These are phyloP conservation scores for Stachybotrys elegans DNA, from an alignment of 2,329 filamentous ascomycete genomes.

Conservation along the genomic window DNA sequence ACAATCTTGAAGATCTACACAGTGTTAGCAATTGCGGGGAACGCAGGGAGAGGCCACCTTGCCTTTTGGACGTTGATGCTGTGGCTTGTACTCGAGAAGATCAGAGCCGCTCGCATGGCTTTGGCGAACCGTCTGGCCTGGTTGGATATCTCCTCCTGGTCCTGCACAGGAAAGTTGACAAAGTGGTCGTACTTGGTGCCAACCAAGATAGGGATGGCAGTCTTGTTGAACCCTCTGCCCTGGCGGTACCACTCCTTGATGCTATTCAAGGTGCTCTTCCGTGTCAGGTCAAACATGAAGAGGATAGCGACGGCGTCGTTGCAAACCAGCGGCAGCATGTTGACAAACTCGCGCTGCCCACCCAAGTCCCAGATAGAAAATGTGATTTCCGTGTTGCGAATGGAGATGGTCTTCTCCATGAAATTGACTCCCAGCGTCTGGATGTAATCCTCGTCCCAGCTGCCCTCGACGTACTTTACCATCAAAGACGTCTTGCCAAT, in stretches of 20 bases:
- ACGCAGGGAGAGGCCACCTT: constrained; percentile 9
- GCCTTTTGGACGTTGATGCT: constrained; percentile 99
- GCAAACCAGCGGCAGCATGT: constrained; percentile 98
- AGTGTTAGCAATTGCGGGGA: constrained; percentile 6
- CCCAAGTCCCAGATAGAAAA: constrained; percentile 99
- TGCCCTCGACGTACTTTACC: constrained; percentile 99
- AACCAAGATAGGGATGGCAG: constrained; percentile 94
- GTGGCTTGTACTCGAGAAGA: constrained; percentile 98
- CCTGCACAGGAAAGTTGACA: constrained; percentile 94
- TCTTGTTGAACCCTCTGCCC: constrained; percentile 98
- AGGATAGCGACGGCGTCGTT: constrained; percentile 98
- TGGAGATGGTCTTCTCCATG: constrained; percentile 99
- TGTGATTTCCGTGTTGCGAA: constrained; percentile 98
- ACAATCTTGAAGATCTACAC: constrained; percentile 98
- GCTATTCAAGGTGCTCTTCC: constrained; percentile 96
- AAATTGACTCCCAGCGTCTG: constrained; percentile 98
- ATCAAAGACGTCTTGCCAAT: constrained; percentile 99
- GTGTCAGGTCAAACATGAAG: constrained; percentile 98
- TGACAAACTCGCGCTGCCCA: constrained; percentile 97
- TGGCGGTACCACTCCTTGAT: constrained; percentile 99
- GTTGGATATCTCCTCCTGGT: constrained; percentile 97
- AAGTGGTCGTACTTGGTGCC: constrained; percentile 99
- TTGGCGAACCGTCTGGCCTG: constrained; percentile 96
- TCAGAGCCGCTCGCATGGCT: constrained; percentile 94
- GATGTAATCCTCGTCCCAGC: constrained; percentile 99